phyloP scores from a whole-genome alignment of 2,329 filamentous ascomycete species.

The Hirsutella rhossiliensis region DNA sequence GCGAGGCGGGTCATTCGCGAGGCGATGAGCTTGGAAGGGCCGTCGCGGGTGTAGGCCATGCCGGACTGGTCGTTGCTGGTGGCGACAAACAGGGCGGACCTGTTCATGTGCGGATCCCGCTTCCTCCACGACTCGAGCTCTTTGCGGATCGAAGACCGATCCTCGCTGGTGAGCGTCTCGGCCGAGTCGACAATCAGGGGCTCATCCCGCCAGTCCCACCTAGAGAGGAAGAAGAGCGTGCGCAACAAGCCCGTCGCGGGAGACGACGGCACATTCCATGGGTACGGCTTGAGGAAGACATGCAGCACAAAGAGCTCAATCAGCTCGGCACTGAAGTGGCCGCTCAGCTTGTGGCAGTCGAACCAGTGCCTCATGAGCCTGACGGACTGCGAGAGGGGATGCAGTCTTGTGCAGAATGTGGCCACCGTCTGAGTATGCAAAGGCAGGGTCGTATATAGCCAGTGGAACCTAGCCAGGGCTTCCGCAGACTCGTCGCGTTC shows the following conservation, averaged over 20 bases:
- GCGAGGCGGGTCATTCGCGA: slow-evolving; percentile 73
- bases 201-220: slow-evolving; percentile 85
- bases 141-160: slow-evolving; percentile 51
- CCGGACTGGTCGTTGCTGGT: slow-evolving; percentile 70
- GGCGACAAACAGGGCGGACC: slow-evolving; percentile 67
- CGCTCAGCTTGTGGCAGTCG: slow-evolving; percentile 63
- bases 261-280: slow-evolving; percentile 68
- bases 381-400: slow-evolving; percentile 69
- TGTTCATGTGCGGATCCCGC: slow-evolving; percentile 81
- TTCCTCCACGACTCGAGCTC: slow-evolving; percentile 76
- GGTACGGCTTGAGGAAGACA: slow-evolving; percentile 69
- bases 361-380: slow-evolving; percentile 88
- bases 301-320: slow-evolving; percentile 73
- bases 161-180: slow-evolving; percentile 47
- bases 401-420: slow-evolving; percentile 69
- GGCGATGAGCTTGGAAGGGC: slow-evolving; percentile 71
- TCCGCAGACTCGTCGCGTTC: slow-evolving; percentile 57
- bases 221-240: slow-evolving; percentile 64
- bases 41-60: slow-evolving; percentile 61
- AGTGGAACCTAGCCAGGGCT: slow-evolving; percentile 59
- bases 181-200: slow-evolving; percentile 67
- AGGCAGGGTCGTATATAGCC: slow-evolving; percentile 59
- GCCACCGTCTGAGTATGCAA: slow-evolving; percentile 73
- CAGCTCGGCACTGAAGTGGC: slow-evolving; percentile 67
- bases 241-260: slow-evolving; percentile 70